These are phyloP conservation scores for Zopfia rhizophila DNA, from an alignment of 2,329 filamentous ascomycete genomes.

Conservation along the genomic window DNA sequence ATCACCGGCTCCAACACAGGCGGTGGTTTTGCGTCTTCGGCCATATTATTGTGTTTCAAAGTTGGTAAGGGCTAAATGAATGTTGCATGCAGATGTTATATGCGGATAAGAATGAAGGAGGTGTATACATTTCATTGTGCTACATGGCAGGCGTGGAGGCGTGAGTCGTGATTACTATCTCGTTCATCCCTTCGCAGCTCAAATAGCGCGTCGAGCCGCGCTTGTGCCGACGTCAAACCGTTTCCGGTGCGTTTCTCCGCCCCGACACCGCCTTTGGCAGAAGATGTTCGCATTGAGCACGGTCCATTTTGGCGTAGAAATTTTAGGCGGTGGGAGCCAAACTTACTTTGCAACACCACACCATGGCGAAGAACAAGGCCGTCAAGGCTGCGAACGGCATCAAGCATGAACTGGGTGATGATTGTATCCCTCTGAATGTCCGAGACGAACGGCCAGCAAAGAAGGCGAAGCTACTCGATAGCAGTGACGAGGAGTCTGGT, in stretches of 20 bases:
- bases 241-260: constrained; percentile 1
- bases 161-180: constrained; percentile 17
- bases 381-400: constrained; percentile 35
- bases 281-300: constrained; percentile 1
- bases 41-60: constrained; percentile 37
- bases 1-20: constrained; percentile 52
- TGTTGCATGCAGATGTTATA: constrained; percentile 1
- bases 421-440: constrained; percentile 26
- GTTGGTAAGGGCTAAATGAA: background rate
- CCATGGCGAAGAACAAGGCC: constrained; percentile 37
- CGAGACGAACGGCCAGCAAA: constrained; percentile 41
- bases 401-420: constrained; percentile 37
- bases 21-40: constrained; percentile 42
- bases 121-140: constrained; percentile 30
- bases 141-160: constrained; percentile 27
- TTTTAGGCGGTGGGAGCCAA: constrained; percentile 27
- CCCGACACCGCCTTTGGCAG: constrained; percentile 27
- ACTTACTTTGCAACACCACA: constrained; percentile 12
- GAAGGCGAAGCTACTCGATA: constrained; percentile 50
- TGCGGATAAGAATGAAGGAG: constrained; percentile 13
- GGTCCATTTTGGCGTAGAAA: constrained; percentile 31
- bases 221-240: constrained; percentile 23
- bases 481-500: constrained; percentile 42
- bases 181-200: background rate
- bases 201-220: constrained; percentile 6